A percentile compares a stretch with the other conserved stretches of the same genome.
These are phyloP conservation scores for Chrysanthemum seticuspe DNA, from an alignment of 129 eudicot genomes.

Conservation along the genomic window DNA sequence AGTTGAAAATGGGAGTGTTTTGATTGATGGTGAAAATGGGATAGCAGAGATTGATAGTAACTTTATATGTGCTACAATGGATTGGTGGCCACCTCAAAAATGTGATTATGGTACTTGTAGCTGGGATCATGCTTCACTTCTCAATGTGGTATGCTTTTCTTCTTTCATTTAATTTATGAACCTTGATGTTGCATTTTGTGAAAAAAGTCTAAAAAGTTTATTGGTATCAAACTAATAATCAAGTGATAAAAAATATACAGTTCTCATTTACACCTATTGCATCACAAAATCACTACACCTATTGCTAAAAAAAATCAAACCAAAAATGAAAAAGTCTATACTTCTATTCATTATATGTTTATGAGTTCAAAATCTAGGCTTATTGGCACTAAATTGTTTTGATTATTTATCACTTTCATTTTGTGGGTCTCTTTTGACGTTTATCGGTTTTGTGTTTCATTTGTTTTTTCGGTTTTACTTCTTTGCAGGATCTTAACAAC, in stretches of 20 bases:
- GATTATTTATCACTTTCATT: too few species aligned
- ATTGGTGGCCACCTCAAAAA: slow-evolving; percentile 99
- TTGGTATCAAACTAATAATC: neutral
- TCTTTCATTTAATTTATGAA: neutral
- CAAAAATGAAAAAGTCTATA: too few species aligned
- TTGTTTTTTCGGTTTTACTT: slow-evolving; percentile 9
- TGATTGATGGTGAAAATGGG: slow-evolving; percentile 48
- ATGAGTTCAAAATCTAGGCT: too few species aligned
- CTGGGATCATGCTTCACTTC: slow-evolving; percentile 89
- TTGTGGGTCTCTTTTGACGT: neutral
- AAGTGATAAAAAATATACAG: too few species aligned
- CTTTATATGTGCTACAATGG: slow-evolving; percentile 85
- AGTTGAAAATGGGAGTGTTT: slow-evolving; percentile 39
- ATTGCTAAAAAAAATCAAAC: too few species aligned
- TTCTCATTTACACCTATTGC: too few species aligned
- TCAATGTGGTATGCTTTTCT: slow-evolving; percentile 53
- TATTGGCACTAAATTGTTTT: too few species aligned
- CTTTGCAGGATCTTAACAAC: slow-evolving; percentile 79
- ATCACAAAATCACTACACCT: too few species aligned
- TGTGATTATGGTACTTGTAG: slow-evolving; percentile 91
- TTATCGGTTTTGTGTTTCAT: neutral
- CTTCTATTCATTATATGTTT: too few species aligned
- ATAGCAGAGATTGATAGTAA: slow-evolving; percentile 63
- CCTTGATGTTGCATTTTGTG: slow-evolving; percentile 15
- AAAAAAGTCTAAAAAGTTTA: neutral